phyloP scores from a whole-genome alignment of 1,139 yeast species.

The Geotrichum phurueaensis region DNA sequence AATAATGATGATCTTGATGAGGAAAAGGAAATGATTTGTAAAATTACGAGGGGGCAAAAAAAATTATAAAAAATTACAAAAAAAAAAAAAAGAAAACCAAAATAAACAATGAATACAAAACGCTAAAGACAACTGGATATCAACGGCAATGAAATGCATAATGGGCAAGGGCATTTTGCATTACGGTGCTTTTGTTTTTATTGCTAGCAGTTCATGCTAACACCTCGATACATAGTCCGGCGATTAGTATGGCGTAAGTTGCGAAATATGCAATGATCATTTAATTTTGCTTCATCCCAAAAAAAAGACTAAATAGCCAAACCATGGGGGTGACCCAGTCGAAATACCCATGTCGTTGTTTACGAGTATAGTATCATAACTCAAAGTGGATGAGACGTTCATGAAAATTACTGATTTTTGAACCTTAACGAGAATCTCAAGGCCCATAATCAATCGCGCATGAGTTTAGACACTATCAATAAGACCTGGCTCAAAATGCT shows the following conservation, averaged over 20 bases:
- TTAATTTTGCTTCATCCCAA: not conserved
- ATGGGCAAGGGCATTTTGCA: not conserved
- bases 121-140: too few relatives aligned
- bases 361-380: too few relatives aligned
- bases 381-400: too few relatives aligned
- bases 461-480: too few relatives aligned
- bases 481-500: too few relatives aligned
- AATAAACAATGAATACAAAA: too few relatives aligned
- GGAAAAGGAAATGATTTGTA: not conserved
- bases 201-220: not conserved
- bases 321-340: too few relatives aligned
- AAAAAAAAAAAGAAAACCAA: not conserved
- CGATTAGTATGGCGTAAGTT: not conserved
- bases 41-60: not conserved
- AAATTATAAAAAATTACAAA: not conserved
- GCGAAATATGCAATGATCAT: not conserved
- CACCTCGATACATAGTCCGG: not conserved
- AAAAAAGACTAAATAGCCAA: not conserved
- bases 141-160: not conserved
- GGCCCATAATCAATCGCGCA: too few relatives aligned
- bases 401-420: too few relatives aligned
- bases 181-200: too few relatives aligned
- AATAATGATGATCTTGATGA: not conserved
- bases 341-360: too few relatives aligned
- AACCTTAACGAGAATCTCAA: too few relatives aligned